A percentile compares a stretch with the other conserved stretches of the same genome.
phyloP scores from a whole-genome alignment of 2,329 filamentous ascomycete genomes.

The Neospermospora avenae region DNA sequence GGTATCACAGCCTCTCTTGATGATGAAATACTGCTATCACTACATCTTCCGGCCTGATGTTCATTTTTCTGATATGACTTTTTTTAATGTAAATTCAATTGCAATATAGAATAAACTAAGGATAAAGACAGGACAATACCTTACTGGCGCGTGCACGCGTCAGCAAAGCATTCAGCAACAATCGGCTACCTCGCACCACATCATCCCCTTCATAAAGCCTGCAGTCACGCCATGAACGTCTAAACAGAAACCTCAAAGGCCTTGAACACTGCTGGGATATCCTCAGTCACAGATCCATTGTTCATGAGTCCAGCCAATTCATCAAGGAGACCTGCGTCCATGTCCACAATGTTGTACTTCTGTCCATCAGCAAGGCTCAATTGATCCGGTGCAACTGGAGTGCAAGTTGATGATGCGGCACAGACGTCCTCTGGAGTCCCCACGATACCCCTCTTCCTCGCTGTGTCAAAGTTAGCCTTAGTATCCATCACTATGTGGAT shows the following conservation, averaged over 20 bases:
- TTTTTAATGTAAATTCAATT: neutral
- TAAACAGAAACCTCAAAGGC: slow-evolving; percentile 5
- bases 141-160: neutral
- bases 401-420: neutral
- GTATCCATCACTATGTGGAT: neutral
- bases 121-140: neutral
- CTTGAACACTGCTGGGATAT: slow-evolving; percentile 7
- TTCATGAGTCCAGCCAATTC: neutral
- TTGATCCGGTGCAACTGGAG: neutral
- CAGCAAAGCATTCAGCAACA: neutral
- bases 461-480: neutral
- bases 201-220: neutral
- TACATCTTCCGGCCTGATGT: neutral
- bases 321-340: neutral
- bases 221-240: neutral
- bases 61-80: neutral
- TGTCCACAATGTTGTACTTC: slow-evolving; percentile 5
- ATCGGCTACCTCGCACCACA: neutral
- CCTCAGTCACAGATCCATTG: neutral
- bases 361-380: slow-evolving; percentile 4
- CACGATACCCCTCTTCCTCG: neutral
- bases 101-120: neutral
- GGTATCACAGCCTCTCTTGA: neutral
- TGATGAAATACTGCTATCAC: neutral
- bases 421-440: neutral